phyloP scores from a whole-genome alignment of 2,329 filamentous ascomycete species.

The Paramyrothecium sp. region DNA sequence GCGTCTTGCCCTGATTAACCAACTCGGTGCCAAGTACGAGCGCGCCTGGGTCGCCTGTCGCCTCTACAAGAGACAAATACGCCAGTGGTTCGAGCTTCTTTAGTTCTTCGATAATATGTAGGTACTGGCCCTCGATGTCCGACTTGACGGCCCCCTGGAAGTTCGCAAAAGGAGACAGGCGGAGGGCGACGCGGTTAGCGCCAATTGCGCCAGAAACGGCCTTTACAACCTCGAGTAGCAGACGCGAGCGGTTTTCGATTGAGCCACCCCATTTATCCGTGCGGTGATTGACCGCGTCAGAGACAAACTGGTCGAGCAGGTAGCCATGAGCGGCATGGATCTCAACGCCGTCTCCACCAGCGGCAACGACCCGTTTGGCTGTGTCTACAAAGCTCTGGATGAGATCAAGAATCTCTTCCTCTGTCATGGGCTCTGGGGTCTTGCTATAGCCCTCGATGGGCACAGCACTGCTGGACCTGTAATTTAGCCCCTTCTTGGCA shows the following conservation, averaged over 20 bases:
- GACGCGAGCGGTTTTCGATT: constrained; percentile 47
- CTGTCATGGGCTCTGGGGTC: constrained; percentile 60
- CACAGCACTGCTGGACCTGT: constrained; percentile 4
- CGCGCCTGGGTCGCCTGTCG: constrained; percentile 31
- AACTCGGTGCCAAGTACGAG: constrained; percentile 24
- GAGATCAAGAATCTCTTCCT: constrained; percentile 60
- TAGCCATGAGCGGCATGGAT: constrained; percentile 54
- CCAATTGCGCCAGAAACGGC: constrained; percentile 38
- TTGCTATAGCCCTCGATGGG: constrained; percentile 41
- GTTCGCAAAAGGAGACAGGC: constrained; percentile 48
- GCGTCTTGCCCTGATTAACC: constrained; percentile 26
- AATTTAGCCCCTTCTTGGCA: neutral
- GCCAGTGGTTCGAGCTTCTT: constrained; percentile 25
- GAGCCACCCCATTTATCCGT: constrained; percentile 51
- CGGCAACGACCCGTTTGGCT: constrained; percentile 53
- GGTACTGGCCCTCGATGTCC: constrained; percentile 25
- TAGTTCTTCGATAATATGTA: constrained; percentile 21
- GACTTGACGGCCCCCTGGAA: constrained; percentile 23
- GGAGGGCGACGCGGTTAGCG: constrained; percentile 45
- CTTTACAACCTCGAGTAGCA: constrained; percentile 44
- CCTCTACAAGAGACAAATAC: constrained; percentile 35
- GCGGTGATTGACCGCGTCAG: constrained; percentile 44
- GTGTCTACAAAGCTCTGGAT: constrained; percentile 58
- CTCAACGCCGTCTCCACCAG: constrained; percentile 70
- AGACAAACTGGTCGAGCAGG: constrained; percentile 58